Evolutionary conservation across 345 rosid genomes (phyloP), one percentile per base, ranked within the genome.

Genomic region (Camelina sativa): DNA sequence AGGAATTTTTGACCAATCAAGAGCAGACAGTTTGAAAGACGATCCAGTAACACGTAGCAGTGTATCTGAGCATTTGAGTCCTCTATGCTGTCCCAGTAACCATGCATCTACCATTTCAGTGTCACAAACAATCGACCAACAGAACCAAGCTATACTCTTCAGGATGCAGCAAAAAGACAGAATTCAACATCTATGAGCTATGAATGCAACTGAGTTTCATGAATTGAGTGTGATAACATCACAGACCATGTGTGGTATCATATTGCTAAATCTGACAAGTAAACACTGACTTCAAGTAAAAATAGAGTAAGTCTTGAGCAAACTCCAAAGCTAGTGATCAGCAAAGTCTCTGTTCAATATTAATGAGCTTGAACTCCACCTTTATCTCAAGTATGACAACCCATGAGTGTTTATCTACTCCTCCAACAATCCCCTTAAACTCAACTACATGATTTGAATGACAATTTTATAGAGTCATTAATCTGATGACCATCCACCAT

Each of bases 221-320:
- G 41, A 32, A 34, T 4, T 34, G 12, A n/a, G 20, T 9, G 44
- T 0, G 8, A 58, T 16, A 58, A 9, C 8, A 34, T 16, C 25
- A 34, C 15, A 11, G n/a, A 17, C 64, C 16, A 17, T 59, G 64
- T 1, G 6, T 2, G 1, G 2, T 41, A 25, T 22, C 35, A 73
- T 32, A 70, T 32, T 28, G 34, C 19, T 58, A n/a, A 48, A 61
- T 50, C 46, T 44, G 46, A 57, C 7, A 70, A 15, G 3, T 1
- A 15, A 37, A 51, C 67, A 22, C 67, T 11, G 8, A 72, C 62
- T 72, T 55, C 58, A 55, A 30, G 65, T 35, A 73, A 73, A 0
- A 55, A 55, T 25, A 34, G 57, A 73, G 30, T 28, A 19, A 44
- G 3, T 20, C 16, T 28, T 19, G 55, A 53, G 43, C 35, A 71